Base-by-base conservation (phyloP, 768 basidiomycete genomes). In the Suillus americanus region DNA sequence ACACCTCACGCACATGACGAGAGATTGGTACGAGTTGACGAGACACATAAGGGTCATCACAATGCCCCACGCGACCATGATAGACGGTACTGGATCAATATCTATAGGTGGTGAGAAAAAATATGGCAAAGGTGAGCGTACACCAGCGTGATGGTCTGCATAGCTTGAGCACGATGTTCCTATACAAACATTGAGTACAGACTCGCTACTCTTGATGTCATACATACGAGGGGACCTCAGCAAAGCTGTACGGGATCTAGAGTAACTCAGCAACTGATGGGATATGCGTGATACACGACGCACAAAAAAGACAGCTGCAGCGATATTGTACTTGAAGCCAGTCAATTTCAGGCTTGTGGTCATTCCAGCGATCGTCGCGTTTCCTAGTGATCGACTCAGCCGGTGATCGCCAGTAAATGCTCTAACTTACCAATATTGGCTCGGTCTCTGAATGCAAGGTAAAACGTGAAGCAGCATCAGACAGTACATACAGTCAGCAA, bases 311-410 rank as follows among this genome's bases (percentile, higher is more conserved):
- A 83, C 68, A 16, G 79, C 77, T 37, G 79, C 77, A 35, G 74
- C 78, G 16, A 68, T 75, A 45, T 79, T 80, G 60, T 79, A 79
- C 48, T 64, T 69, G 35, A 79, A 68, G 1, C 79, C 78, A 12
- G 71, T 64, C 28, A 79, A 74, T 16, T 76, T 43, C 57, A 80
- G 67, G 64, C 81, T 78, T 0, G 62, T 68, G 16, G 76, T 68
- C 81, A 83, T 78, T 13, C 82, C 82, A 10, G 82, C 82, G 33
- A 85, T 76, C 71, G 71, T 74, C 0, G 80, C 80, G 67, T 81
- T 80, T 53, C 80, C 80, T 81, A 13, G 25, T 35, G 20, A 14
- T 30, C 16, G 8, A 4, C n/a, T 45, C 13, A 61, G 23, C 40
- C 0, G 2, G 51, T 25, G 5, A 50, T 33, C 25, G 2, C 48